Evolutionary conservation across 495 filamentous ascomycete genomes (phyloP), one percentile per base, ranked within the genome.

Genomic region (Beverwykella pulmonaria): DNA sequence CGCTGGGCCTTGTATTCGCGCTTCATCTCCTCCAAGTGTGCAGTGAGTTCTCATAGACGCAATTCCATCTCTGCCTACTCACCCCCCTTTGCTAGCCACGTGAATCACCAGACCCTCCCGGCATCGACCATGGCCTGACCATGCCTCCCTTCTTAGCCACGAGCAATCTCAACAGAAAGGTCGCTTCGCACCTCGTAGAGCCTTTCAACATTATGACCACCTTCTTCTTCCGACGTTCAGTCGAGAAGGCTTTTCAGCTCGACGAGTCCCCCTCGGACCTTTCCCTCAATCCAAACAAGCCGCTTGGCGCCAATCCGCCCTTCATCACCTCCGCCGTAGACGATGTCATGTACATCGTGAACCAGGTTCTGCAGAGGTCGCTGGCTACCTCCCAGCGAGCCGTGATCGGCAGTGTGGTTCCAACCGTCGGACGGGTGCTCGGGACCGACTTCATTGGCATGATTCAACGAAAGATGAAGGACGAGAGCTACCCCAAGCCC

Each of bases 331-430:
- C 92, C 0, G 92, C 94, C 1, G 93, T 98, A 9, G 94, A 98
- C 79, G 94, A 96, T 77, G 93, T 98, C 59, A 98, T 98, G 95
- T 98, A 97, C 79, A 96, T 97, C 67, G 92, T 96, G 73, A 93
- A 95, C 74, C 90, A 93, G 53, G 88, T 97, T 44, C 81, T 98
- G 41, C 88, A 92, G 53, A 88, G 92, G 63, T 88, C 92, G 5
- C 82, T 98, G 46, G 86, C 90, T 1, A 98, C 94, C 5, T 91
- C 90, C 0, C 92, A 97, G 73, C 78, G 85, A 57, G 80, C 82
- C 6, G 87, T 97, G 20, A 81, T 93, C 23, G 85, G 84, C 56
- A 87, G 83, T 47, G 91, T 96, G 9, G 82, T 97, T 39, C 88
- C 92, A 1, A 88, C 87, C 0, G 82, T 97, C n/a, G 84, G 86